Evolutionary conservation across 139 green algal species (phyloP).

Genomic region (Chlorella vulgaris): DNA sequence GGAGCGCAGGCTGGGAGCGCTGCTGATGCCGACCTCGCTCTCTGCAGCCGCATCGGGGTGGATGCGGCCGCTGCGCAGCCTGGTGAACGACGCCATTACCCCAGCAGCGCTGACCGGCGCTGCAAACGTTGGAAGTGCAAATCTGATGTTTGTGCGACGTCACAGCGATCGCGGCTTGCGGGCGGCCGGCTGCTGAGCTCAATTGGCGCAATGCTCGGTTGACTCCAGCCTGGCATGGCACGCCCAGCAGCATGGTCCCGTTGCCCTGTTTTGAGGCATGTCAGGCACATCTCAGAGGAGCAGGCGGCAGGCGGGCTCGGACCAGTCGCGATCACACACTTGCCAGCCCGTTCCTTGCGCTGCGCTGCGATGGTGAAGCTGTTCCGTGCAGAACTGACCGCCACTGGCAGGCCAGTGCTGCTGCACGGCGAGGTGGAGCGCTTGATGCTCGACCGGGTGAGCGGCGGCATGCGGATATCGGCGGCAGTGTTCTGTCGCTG

Average conservation of each 20-base stretch:
- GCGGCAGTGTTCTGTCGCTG: not conserved
- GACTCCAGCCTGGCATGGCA: too few relatives aligned
- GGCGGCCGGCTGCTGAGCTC: too few relatives aligned
- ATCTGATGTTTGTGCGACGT: too few relatives aligned
- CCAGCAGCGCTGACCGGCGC: not conserved
- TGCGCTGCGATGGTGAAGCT: conserved; percentile 66
- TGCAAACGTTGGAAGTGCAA: too few relatives aligned
- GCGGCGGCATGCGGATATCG: not conserved
- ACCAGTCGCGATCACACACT: too few relatives aligned
- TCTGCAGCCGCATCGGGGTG: not conserved
- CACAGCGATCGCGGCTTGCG: too few relatives aligned
- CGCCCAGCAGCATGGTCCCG: too few relatives aligned
- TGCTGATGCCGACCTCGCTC: not conserved
- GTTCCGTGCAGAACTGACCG: conserved; percentile 45
- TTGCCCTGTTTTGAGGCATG: too few relatives aligned
- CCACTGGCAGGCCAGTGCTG: conserved; percentile 64
- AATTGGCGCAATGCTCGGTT: too few relatives aligned
- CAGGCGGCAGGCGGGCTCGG: too few relatives aligned
- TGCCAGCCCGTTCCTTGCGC: too few relatives aligned
- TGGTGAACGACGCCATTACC: not conserved
- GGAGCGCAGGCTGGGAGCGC: not conserved
- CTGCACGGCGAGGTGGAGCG: conserved; percentile 66
- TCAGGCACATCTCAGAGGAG: too few relatives aligned
- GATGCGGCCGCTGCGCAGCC: not conserved
- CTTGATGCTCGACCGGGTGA: conserved; percentile 64